Base-by-base conservation (phyloP, 2,329 filamentous ascomycete genomes). In the Monilinia polystroma region DNA sequence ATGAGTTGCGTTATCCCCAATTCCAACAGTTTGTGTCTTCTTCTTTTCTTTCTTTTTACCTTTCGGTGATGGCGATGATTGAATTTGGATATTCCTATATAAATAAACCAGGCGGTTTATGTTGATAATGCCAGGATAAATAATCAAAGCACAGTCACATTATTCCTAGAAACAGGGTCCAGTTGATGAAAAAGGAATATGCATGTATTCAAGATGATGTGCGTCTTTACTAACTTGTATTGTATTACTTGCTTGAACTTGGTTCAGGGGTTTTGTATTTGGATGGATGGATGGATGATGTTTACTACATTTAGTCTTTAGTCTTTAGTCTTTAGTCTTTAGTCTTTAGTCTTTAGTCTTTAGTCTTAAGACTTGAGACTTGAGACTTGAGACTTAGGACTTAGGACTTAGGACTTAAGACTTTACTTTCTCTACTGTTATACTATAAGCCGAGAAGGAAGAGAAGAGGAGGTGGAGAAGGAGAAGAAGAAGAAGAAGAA, bases 251-350 rank as follows among this genome's bases (percentile, higher is more conserved):
- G 29, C 29, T 29, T 35, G 32, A 8, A 41, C n/a, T 41, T 57
- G 55, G 55, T 26, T 45, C 55, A 43, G 55, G 47, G 55, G 55
- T 57, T 57, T 29, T 7, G 18, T 45, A 12, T 45, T 57, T 23
- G 18, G 32, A 35, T 35, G 32, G 32, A 35, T 35, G 32, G 32
- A 35, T 35, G 32, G 32, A 35, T 35, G 32, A 35, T 35, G 6
- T 35, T 35, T 35, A 35, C 32, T 35, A 35, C 7, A 35, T 35
- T 35, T 35, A 4, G 7, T 35, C 32, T 35, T 35, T 35, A 35
- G 32, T 35, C 32, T 35, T 35, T 35, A 5, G 6, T 35, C 32
- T 35, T 35, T 35, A 35, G 3, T 35, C 32, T 35, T 35, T 35
- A 5, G 29, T 29, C 4, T 29, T 29, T 23, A 23, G 23, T 23